These are phyloP conservation scores for Zygosaccharomyces siamensis DNA, from an alignment of 805 yeast genomes.

Conservation along the genomic window DNA sequence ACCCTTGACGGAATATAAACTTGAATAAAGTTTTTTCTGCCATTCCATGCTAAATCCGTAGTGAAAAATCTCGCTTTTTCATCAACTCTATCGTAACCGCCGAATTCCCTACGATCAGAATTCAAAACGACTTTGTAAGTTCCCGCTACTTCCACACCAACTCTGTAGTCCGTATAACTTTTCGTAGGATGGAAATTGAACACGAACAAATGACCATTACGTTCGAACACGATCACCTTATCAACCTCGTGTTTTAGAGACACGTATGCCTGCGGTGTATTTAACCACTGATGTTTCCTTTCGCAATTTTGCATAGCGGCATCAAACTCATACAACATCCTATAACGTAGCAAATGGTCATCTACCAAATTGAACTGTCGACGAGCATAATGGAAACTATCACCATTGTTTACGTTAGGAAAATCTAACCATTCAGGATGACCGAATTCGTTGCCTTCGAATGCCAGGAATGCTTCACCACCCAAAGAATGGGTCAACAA, in stretches of 20 bases:
- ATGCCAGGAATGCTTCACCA: constrained; percentile 93
- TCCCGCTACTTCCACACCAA: constrained; percentile 85
- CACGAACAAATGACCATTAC: constrained; percentile 77
- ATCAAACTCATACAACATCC: constrained; percentile 76
- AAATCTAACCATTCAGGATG: constrained; percentile 99
- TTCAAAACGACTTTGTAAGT: constrained; percentile 68
- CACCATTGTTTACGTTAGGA: constrained; percentile 84
- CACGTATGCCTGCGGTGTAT: constrained; percentile 70
- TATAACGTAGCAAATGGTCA: constrained; percentile 76
- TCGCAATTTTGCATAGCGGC: constrained; percentile 78
- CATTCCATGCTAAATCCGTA: constrained; percentile 73
- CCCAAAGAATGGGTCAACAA: constrained; percentile 85
- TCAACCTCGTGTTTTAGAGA: constrained; percentile 86
- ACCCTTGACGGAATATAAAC: constrained; percentile 77
- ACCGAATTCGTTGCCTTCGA: constrained; percentile 97
- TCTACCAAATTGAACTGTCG: constrained; percentile 86
- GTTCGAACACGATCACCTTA: constrained; percentile 83
- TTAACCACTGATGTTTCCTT: constrained; percentile 63
- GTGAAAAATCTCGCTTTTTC: constrained; percentile 56
- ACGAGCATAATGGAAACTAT: constrained; percentile 89
- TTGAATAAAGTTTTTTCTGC: constrained; percentile 68
- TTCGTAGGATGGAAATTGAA: constrained; percentile 88
- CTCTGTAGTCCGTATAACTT: constrained; percentile 78
- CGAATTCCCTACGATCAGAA: constrained; percentile 64
- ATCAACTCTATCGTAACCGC: constrained; percentile 78